Base-by-base conservation (phyloP, 371 early-diverging fungal species). In the Syncephalis fuscata region DNA sequence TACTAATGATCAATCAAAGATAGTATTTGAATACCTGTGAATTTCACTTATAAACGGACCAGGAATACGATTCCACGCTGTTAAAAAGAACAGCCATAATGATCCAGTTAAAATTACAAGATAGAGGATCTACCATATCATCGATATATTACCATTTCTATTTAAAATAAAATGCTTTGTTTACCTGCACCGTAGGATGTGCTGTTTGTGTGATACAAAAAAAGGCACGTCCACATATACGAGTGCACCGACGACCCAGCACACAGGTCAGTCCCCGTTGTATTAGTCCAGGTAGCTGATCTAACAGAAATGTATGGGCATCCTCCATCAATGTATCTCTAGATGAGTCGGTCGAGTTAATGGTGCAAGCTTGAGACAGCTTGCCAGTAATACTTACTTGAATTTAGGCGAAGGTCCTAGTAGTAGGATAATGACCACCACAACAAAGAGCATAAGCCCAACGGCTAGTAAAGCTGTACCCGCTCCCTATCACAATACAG, bases 401-500 rank as follows among this genome's bases (percentile, higher is more conserved):
- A 53, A 53, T 40, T 17, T 52, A 14, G 39, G 24, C 5, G 53
- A 48, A 11, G 53, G 53, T 16, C 53, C 53, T 38, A 53, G 21
- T 27, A 53, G 23, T 17, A 53, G 25, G 9, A 53, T 41, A 48
- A 53, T 48, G 16, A 53, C 38, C 3, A 53, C 16, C 20, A 53
- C 47, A 37, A 47, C 21, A 24, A 53, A 7, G 4, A 48, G 5
- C 8, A n/a, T 22, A n/a, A 53, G 25, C 16, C 14, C 43, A 11
- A 43, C 16, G 11, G 43, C 43, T 43, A 23, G 11, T 16, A 21
- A 43, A 9, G 42, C 42, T 42, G 23, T 21, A 19, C 9, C 42
- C 9, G 14, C 15, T 3, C 42, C 9, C 42, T 42, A 42, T 22
- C 22, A 19, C 3, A 7, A 32, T 32, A 11, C 11, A 32, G 11